Evolutionary conservation across 1,284 basidiomycete species (phyloP).

Genomic region (Phlebopus sp.): DNA sequence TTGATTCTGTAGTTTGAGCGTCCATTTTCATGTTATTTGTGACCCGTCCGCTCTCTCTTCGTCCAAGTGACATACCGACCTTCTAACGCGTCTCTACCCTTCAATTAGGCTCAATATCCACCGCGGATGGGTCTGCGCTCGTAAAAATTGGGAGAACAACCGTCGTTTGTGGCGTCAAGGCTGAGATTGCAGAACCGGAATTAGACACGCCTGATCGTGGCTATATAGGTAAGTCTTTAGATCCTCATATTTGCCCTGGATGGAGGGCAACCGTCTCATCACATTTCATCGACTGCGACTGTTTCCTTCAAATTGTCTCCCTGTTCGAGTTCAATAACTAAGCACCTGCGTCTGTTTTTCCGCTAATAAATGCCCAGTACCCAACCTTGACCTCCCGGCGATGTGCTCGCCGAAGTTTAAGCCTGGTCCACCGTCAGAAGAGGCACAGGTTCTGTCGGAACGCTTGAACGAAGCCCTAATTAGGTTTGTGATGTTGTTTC

Average conservation of each 20-base stretch:
- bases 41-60: background rate
- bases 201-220: slow-evolving; percentile 73
- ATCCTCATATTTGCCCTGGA: too few relatives aligned
- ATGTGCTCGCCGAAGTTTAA: slow-evolving; percentile 93
- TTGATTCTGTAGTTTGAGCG: slow-evolving; percentile 11
- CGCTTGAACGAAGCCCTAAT: slow-evolving; percentile 74
- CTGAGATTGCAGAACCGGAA: slow-evolving; percentile 89
- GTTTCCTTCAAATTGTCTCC: too few relatives aligned
- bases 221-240: slow-evolving; percentile 66
- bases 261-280: too few relatives aligned
- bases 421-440: slow-evolving; percentile 89
- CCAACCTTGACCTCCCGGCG: slow-evolving; percentile 89
- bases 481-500: slow-evolving; percentile 47
- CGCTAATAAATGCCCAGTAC: slow-evolving; percentile 45
- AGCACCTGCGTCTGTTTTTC: background rate
- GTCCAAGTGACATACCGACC: too few relatives aligned
- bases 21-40: too few relatives aligned
- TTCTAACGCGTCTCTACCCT: background rate
- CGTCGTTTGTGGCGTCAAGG: slow-evolving; percentile 90
- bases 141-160: slow-evolving; percentile 90
- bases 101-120: slow-evolving; percentile 67
- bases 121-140: slow-evolving; percentile 86
- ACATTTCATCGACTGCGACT: too few relatives aligned
- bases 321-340: background rate
- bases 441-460: slow-evolving; percentile 87